A percentile compares a stretch with the other conserved stretches of the same genome.
Conservation (phyloP, 352 stramenopile species). For the Phytopythium ostracodes region DNA sequence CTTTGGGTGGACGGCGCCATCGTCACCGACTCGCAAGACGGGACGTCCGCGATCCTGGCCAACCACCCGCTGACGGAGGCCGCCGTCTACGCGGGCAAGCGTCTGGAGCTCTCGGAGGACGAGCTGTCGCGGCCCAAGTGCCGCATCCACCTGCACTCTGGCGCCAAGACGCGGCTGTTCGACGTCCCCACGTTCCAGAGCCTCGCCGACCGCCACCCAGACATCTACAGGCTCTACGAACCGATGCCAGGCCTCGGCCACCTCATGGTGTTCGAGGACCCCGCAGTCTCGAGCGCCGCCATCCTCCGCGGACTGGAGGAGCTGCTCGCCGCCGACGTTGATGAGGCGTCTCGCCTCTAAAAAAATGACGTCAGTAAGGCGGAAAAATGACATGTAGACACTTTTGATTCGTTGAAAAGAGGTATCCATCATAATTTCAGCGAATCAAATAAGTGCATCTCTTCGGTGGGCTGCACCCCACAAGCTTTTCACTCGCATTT, state of each 20-base stretch:
- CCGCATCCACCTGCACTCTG: conserved; percentile 26
- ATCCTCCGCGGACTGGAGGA: conserved; percentile 22
- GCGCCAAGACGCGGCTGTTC: conserved; percentile 24
- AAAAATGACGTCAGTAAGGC: background rate
- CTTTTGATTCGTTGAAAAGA: conserved; percentile 2
- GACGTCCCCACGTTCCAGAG: conserved; percentile 6
- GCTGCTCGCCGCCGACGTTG: conserved; percentile 2
- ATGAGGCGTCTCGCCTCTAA: conserved; percentile 10
- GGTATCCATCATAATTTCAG: background rate
- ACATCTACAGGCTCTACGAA: conserved; percentile 20
- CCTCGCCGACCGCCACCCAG: conserved; percentile 13
- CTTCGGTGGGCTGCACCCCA: background rate
- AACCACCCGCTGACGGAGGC: conserved; percentile 40
- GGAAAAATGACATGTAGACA: background rate
- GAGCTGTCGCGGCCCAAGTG: conserved; percentile 29
- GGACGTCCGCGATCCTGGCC: conserved; percentile 14
- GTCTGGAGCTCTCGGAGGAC: conserved; percentile 16
- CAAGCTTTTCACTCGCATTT: background rate
- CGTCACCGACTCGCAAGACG: conserved; percentile 23
- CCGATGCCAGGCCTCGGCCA: conserved; percentile 29
- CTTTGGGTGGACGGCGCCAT: conserved; percentile 34
- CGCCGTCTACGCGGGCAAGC: conserved; percentile 24
- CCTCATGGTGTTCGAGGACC: conserved; percentile 44
- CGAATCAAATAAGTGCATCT: background rate
- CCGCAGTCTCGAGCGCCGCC: conserved; percentile 16